Percentiles rank a stretch among this genome's conserved stretches.
Conservation (phyloP, 768 basidiomycete genomes). For the Cystobasidium ongulense region DNA sequence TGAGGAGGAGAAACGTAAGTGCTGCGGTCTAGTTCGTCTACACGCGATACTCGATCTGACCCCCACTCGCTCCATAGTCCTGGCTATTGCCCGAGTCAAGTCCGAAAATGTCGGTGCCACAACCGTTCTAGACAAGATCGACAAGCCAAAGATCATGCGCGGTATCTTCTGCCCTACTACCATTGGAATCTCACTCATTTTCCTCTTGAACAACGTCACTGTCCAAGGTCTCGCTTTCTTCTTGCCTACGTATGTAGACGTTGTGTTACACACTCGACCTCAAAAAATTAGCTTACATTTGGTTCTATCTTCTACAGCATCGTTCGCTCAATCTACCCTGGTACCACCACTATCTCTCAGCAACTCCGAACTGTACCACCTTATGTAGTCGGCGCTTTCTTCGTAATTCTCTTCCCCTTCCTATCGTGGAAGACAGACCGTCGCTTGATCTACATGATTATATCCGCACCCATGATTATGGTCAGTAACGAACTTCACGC, state of each 20-base stretch:
- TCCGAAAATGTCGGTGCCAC: constrained; percentile 17
- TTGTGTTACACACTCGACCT: constrained; percentile 69
- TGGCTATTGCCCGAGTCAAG: constrained; percentile 23
- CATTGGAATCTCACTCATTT: constrained; percentile 20
- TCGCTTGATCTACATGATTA: constrained; percentile 49
- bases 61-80: background rate
- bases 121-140: constrained; percentile 16
- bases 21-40: no score
- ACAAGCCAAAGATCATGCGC: background rate
- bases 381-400: constrained; percentile 62
- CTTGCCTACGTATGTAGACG: constrained; percentile 24
- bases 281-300: constrained; percentile 71
- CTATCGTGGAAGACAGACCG: constrained; percentile 61
- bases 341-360: constrained; percentile 54
- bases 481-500: background rate
- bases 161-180: constrained; percentile 4
- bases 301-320: no score
- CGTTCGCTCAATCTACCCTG: constrained; percentile 57
- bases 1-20: constrained; percentile 24
- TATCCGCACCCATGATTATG: constrained; percentile 27
- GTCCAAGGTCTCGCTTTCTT: constrained; percentile 27
- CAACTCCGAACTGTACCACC: constrained; percentile 74
- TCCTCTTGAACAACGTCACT: constrained; percentile 27
- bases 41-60: background rate
- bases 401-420: constrained; percentile 56